These are phyloP conservation scores for Candida berthetii DNA, from an alignment of 805 yeast species.

Conservation along the genomic window DNA sequence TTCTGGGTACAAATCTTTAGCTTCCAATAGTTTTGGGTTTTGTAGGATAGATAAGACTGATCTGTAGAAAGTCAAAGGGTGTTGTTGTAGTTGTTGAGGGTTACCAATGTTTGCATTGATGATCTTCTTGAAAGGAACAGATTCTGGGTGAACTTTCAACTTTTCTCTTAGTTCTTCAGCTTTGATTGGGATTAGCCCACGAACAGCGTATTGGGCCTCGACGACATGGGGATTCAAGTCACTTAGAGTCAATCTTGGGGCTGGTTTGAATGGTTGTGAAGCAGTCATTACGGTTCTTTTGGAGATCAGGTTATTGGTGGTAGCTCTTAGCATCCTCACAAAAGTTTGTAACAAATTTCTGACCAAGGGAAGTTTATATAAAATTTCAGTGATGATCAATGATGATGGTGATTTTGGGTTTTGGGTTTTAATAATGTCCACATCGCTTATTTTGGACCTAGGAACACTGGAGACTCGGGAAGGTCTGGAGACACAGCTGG, in stretches of 20 bases:
- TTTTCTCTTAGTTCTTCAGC: conserved; percentile 77
- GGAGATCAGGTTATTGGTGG: neutral
- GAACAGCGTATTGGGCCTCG: conserved; percentile 90
- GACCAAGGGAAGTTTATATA: too few relatives aligned
- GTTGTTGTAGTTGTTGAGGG: conserved; percentile 94
- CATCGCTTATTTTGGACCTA: too few relatives aligned
- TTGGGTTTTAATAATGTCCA: too few relatives aligned
- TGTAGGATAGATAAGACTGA: conserved; percentile 84
- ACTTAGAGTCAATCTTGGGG: conserved; percentile 29
- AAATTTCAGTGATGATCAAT: too few relatives aligned
- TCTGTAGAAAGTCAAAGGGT: conserved; percentile 92
- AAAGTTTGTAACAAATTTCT: too few relatives aligned
- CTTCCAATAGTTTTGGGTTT: conserved; percentile 62
- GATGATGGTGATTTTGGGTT: too few relatives aligned
- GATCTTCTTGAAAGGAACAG: conserved; percentile 71
- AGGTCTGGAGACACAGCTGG: too few relatives aligned
- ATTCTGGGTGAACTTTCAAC: conserved; percentile 46
- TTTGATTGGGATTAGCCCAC: conserved; percentile 89
- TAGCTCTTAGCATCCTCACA: neutral
- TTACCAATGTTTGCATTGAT: conserved; percentile 94
- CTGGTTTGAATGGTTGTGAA: conserved; percentile 16
- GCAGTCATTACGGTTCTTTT: neutral
- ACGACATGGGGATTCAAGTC: conserved; percentile 72
- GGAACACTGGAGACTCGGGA: too few relatives aligned
- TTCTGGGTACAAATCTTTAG: conserved; percentile 32